Evolutionary conservation across 768 basidiomycete genomes (phyloP), one percentile per base, ranked within the genome.

Genomic region (Clitopilus passeckerianus): DNA sequence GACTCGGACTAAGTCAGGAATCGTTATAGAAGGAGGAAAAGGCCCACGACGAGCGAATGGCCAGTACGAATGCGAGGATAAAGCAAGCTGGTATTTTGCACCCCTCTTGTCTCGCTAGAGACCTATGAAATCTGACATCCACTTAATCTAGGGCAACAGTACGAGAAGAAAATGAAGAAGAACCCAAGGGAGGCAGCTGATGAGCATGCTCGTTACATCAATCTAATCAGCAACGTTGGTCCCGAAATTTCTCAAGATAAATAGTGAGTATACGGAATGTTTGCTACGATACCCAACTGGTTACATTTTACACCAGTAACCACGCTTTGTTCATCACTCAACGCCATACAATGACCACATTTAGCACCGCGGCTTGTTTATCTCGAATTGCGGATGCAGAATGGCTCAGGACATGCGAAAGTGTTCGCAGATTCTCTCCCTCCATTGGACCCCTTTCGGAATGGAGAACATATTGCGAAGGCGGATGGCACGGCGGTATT

Each of bases 91-190:
- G 89, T 87, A 63, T 44, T 61, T 30, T 30, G 7, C 7, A 30
- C 7, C 27, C 3, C 27, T 30, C 27, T 30, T 30, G 27, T 4
- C 27, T 30, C 7, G 27, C 27, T 30, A 30, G 27, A 4, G 7
- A 30, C 27, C 3, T 7, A 30, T 4, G 27, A 30, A 30, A 22
- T 37, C 14, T 52, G 10, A 18, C 37, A 56, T 30, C 27, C 57
- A 57, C 54, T 34, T 54, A 37, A 61, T 61, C 53, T 58, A 90
- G 91, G 90, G 59, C 86, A 85, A 67, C 62, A 70, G 14, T 92
- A 89, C 56, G 90, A 93, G 76, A 90, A 89, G 77, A 92, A 90
- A 68, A 80, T 85, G 27, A 91, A 90, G 79, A 89, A 86, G 73
- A 87, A 81, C 52, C 70, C 84, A 9, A 77, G 77, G 18, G 89